phyloP scores from a whole-genome alignment of 2,329 filamentous ascomycete genomes.

The Colletotrichum lindemuthianum region DNA sequence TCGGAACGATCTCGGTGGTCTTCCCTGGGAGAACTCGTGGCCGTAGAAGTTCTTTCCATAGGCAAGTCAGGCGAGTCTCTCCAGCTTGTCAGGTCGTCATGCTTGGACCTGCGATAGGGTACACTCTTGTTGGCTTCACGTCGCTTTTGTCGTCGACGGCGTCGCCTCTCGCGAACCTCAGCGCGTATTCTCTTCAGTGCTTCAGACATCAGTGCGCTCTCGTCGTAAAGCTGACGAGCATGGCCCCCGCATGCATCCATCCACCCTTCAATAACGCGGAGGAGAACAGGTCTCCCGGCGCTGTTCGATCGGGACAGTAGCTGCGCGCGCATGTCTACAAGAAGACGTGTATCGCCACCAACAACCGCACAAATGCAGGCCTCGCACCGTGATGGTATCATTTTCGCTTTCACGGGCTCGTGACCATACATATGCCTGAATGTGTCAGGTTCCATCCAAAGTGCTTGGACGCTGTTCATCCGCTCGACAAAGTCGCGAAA shows the following conservation, averaged over 20 bases:
- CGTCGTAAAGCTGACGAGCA: background rate
- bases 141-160: constrained; percentile 1
- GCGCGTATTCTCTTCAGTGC: constrained; percentile 24
- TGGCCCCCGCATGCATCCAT: constrained; percentile 46
- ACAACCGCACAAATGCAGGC: constrained; percentile 63
- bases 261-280: constrained; percentile 56
- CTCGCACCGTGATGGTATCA: constrained; percentile 55
- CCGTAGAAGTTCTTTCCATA: no score
- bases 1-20: no score
- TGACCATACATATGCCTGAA: constrained; percentile 50
- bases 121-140: constrained; percentile 12
- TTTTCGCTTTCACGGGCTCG: constrained; percentile 38
- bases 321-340: constrained; percentile 57
- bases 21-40: no score
- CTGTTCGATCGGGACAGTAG: constrained; percentile 50
- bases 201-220: constrained; percentile 23
- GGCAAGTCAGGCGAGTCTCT: no score
- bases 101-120: constrained; percentile 11
- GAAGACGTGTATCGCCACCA: constrained; percentile 52
- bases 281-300: constrained; percentile 46
- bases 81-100: background rate
- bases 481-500: constrained; percentile 43
- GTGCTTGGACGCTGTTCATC: constrained; percentile 45
- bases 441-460: constrained; percentile 51
- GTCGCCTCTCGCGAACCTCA: constrained; percentile 31